Evolutionary conservation across 805 yeast genomes (phyloP).

Genomic region (Candida wancherniae): DNA sequence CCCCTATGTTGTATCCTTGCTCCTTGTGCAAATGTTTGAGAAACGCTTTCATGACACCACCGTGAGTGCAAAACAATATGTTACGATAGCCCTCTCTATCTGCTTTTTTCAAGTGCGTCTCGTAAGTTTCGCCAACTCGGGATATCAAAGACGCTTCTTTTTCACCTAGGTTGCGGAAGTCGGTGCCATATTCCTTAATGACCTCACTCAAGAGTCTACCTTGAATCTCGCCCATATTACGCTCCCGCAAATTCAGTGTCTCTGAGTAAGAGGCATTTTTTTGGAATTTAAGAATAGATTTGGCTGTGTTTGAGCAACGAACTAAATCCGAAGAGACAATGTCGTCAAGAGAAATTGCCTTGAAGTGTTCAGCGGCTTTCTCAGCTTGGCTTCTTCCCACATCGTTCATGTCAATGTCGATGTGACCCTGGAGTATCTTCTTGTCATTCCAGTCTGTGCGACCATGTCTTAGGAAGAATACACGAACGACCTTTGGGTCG

Average conservation of each 20-base stretch:
- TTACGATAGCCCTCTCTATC: constrained; percentile 36
- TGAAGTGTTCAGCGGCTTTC: constrained; percentile 45
- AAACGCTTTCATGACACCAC: constrained; percentile 70
- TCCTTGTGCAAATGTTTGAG: constrained; percentile 45
- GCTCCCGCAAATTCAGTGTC: constrained; percentile 50
- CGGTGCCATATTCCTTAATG: constrained; percentile 48
- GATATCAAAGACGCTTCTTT: constrained; percentile 37
- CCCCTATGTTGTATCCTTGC: constrained; percentile 32
- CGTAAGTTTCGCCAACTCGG: constrained; percentile 48
- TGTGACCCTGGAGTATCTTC: constrained; percentile 76
- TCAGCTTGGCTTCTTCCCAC: constrained; percentile 60
- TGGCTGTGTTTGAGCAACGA: constrained; percentile 59
- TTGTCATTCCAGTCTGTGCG: constrained; percentile 70
- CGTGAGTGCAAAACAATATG: constrained; percentile 67
- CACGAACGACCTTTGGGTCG: constrained; percentile 36
- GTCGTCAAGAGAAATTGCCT: constrained; percentile 39
- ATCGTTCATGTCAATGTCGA: constrained; percentile 58
- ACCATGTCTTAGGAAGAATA: constrained; percentile 76
- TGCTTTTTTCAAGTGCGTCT: constrained; percentile 35
- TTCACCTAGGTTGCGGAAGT: constrained; percentile 68
- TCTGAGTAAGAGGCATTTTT: constrained; percentile 21
- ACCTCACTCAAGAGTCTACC: constrained; percentile 73
- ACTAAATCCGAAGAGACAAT: constrained; percentile 49
- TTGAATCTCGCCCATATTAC: constrained; percentile 72
- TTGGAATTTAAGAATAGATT: constrained; percentile 34